Conservation (phyloP, 257 asterid genomes). For the Solanum megistacrolobum region DNA sequence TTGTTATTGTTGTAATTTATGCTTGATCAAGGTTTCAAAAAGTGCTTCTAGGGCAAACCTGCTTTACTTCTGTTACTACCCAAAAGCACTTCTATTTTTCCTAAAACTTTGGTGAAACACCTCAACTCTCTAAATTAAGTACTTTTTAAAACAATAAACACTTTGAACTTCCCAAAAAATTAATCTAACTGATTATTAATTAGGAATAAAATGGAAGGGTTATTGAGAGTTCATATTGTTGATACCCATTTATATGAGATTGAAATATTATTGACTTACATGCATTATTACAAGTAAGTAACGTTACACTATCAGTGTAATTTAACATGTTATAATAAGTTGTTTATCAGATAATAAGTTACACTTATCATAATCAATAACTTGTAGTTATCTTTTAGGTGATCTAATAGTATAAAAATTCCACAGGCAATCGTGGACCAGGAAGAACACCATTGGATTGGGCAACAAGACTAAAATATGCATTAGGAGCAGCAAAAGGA, state of each 20-base stretch:
- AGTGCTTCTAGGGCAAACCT: fast-evolving
- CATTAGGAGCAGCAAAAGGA: constrained; percentile 29
- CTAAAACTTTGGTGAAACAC: neutral
- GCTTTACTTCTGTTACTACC: neutral
- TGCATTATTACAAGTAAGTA: neutral
- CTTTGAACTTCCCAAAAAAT: neutral
- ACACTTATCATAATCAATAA: neutral
- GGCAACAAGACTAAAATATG: constrained; percentile 22
- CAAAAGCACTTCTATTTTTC: neutral
- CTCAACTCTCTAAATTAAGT: neutral
- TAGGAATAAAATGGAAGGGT: neutral
- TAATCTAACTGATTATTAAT: neutral
- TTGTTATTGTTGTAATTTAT: neutral
- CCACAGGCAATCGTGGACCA: constrained; percentile 21
- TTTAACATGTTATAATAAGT: neutral
- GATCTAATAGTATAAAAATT: neutral
- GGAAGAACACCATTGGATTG: constrained; percentile 38
- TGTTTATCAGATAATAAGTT: neutral
- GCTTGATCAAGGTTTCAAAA: neutral
- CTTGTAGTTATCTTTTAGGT: neutral
- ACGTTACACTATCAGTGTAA: neutral
- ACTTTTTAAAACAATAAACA: neutral
- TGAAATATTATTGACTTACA: neutral
- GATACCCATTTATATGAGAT: neutral
- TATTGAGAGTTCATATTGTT: neutral